Percentiles rank a stretch among this genome's conserved stretches.
phyloP scores from a whole-genome alignment of 148 eudicot species.

The Rhododendron vialii region DNA sequence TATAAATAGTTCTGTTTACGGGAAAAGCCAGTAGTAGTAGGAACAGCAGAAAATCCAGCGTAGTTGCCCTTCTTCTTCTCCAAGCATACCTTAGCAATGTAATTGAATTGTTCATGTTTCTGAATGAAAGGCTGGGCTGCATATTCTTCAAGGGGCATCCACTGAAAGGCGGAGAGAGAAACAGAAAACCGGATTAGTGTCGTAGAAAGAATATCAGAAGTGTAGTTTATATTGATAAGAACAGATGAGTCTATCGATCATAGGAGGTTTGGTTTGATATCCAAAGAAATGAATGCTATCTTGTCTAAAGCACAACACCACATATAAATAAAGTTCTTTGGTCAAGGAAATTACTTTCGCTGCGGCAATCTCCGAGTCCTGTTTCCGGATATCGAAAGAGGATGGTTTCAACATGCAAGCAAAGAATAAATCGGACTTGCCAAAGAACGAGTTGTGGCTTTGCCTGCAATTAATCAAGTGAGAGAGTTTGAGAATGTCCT shows the following conservation, averaged over 20 bases:
- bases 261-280: background rate
- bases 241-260: background rate
- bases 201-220: background rate
- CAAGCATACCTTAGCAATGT: conserved; percentile 27
- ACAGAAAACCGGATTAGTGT: background rate
- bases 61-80: conserved; percentile 26
- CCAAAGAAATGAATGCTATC: background rate
- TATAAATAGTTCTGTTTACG: conserved; percentile 28
- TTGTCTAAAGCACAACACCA: background rate
- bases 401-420: conserved; percentile 56
- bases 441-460: conserved; percentile 60
- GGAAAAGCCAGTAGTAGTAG: conserved; percentile 25
- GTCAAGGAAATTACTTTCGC: conserved; percentile 46
- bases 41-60: conserved; percentile 31
- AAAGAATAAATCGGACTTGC: conserved; percentile 65
- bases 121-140: conserved; percentile 38
- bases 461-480: conserved; percentile 35
- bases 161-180: conserved; percentile 20
- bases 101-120: conserved; percentile 24
- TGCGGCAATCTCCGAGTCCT: conserved; percentile 60
- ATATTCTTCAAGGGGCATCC: conserved; percentile 54
- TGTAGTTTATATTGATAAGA: background rate
- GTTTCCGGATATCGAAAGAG: conserved; percentile 48
- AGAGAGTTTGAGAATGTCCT: background rate
- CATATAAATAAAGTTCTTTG: background rate